Evolutionary conservation across 2,329 filamentous ascomycete species (phyloP), one percentile per base, ranked within the genome.

Genomic region (Calonectria montana): DNA sequence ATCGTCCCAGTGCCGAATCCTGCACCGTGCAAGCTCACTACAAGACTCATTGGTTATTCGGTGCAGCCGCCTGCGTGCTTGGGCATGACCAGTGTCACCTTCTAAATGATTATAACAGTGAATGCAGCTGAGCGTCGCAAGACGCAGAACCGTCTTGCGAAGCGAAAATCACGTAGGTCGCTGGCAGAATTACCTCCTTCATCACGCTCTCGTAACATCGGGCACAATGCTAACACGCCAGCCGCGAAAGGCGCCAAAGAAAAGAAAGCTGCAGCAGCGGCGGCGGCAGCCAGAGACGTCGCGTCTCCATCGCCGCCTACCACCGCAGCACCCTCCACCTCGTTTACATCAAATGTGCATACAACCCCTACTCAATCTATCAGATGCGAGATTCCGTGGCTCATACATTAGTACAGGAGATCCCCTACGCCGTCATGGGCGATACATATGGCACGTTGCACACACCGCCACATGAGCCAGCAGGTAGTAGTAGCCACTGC

Each of bases 41-140:
- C 53, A 39, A 59, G 31, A 39, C 31, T 39, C 35, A 16, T 59
- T 39, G 39, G 53, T 59, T 59, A 39, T 27, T 59, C 23, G 21
- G 1, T 59, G 35, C 35, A 59, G 31, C 23, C n/a, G 12, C 53
- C 53, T 39, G 35, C 10, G 21, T 35, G 35, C n/a, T 39, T 48
- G 61, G 31, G 61, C 35, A 50, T n/a, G 16, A 63, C 39, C 43
- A 50, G 29, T 48, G 18, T 59, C 35, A 25, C 61, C 29, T 50
- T 50, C 43, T 64, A 48, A 48, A 64, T 48, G 45, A 48, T 48
- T 37, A 48, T 64, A 35, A 64, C 43, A 16, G 31, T 64, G 43
- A 64, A 64, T 64, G 43, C 61, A 27, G 61, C 35, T 48, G 61
- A 64, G 43, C 61, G 61, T 64, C 61, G 61, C 27, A 64, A 48